Evolutionary conservation across 305 asterid species (phyloP).

Genomic region (Withania somnifera): DNA sequence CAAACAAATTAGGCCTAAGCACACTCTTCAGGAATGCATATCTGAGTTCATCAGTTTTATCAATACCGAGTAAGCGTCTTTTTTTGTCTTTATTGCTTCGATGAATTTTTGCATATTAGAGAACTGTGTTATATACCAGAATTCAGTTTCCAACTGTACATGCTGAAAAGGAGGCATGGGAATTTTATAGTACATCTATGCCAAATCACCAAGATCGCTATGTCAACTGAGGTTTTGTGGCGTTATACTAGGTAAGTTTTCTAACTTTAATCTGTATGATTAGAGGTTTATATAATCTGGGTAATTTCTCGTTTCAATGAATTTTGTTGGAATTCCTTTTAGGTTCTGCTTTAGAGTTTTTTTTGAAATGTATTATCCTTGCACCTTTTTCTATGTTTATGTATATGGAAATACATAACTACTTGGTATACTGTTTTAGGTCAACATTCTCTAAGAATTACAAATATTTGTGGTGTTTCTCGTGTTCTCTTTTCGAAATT

Average conservation of each 20-base stretch:
- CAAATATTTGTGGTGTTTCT: background rate
- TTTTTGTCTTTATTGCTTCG: background rate
- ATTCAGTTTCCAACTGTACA: background rate
- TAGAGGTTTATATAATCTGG: background rate
- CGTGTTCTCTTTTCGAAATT: background rate
- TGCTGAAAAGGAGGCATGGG: background rate
- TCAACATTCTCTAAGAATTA: background rate
- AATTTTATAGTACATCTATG: background rate
- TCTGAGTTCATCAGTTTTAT: slow-evolving; percentile 12
- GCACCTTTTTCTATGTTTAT: background rate
- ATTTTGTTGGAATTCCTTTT: background rate
- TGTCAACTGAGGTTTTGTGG: background rate
- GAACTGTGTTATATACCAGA: background rate
- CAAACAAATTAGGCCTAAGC: background rate
- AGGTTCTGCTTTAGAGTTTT: background rate
- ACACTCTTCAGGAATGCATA: slow-evolving; percentile 7
- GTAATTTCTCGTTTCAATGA: background rate
- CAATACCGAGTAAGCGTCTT: slow-evolving; percentile 8
- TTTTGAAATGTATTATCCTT: background rate
- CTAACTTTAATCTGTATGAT: background rate
- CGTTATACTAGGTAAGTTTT: background rate
- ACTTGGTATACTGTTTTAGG: background rate
- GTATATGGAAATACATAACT: background rate
- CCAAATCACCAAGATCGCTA: background rate
- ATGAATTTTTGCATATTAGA: background rate